These are phyloP conservation scores for Knufia fluminis DNA, from an alignment of 2,329 filamentous ascomycete genomes.

Conservation along the genomic window DNA sequence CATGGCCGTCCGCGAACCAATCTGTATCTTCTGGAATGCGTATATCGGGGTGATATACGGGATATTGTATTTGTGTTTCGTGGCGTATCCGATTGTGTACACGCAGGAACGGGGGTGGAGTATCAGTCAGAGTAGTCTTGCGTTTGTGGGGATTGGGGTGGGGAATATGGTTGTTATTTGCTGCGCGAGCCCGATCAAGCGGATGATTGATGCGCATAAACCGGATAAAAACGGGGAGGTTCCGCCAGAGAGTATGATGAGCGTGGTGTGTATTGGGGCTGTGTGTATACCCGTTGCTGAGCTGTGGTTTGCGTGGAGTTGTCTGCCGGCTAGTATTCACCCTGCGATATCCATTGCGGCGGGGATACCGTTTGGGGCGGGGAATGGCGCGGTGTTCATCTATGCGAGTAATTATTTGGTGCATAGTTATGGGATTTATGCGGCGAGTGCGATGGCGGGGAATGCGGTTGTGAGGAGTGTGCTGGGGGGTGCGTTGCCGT, in stretches of 20 bases:
- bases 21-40: conserved; percentile 69
- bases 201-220: conserved; percentile 66
- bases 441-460: conserved; percentile 69
- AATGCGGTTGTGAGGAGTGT: conserved; percentile 66
- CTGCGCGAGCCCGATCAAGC: conserved; percentile 59
- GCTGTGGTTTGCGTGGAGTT: conserved; percentile 83
- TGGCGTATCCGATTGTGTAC: conserved; percentile 83
- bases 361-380: conserved; percentile 68
- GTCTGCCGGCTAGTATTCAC: conserved; percentile 64
- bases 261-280: conserved; percentile 68
- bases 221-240: conserved; percentile 46
- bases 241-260: conserved; percentile 71
- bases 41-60: conserved; percentile 69
- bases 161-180: conserved; percentile 45
- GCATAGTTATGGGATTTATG: conserved; percentile 69
- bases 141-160: conserved; percentile 64
- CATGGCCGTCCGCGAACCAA: conserved; percentile 72
- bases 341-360: conserved; percentile 74
- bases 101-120: conserved; percentile 66
- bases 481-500: conserved; percentile 67
- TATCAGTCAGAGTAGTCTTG: conserved; percentile 61
- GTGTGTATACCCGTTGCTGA: conserved; percentile 68
- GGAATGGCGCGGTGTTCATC: conserved; percentile 72
- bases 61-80: conserved; percentile 82
- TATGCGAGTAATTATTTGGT: conserved; percentile 75